Conservation (phyloP, 257 asterid genomes). For the Linaria vulgaris region DNA sequence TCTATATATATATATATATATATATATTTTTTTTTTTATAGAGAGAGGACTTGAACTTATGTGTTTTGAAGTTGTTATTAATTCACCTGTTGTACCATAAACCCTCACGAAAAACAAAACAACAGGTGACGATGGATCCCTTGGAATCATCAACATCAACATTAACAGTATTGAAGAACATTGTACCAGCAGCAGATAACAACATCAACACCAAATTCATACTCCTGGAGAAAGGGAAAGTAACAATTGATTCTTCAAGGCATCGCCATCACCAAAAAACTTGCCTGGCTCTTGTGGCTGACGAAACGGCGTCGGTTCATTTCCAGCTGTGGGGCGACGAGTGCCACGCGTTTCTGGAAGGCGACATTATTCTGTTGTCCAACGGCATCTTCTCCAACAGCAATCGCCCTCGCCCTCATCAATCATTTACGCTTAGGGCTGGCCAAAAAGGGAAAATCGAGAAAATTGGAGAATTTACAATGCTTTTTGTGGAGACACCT, state of each 20-base stretch:
- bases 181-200: conserved; percentile 67
- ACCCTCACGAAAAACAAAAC: no score
- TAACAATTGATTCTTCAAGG: not conserved
- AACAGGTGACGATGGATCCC: not conserved
- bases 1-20: no score
- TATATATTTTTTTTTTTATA: no score
- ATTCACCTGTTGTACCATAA: no score
- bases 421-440: conserved; percentile 61
- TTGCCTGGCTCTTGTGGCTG: conserved; percentile 68
- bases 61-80: no score
- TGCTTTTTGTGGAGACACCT: conserved; percentile 70
- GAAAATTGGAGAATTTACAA: conserved; percentile 63
- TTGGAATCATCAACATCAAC: not conserved
- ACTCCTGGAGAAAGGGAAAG: conserved; percentile 59
- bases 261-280: conserved; percentile 37
- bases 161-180: conserved; percentile 38
- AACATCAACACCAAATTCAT: conserved; percentile 54
- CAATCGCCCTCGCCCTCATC: conserved; percentile 27
- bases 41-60: no score
- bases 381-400: conserved; percentile 70
- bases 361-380: conserved; percentile 48
- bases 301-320: conserved; percentile 86
- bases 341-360: conserved; percentile 59
- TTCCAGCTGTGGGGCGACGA: conserved; percentile 76
- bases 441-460: conserved; percentile 63